Evolutionary conservation across 768 basidiomycete genomes (phyloP).

Genomic region (Tulasnella sp.): DNA sequence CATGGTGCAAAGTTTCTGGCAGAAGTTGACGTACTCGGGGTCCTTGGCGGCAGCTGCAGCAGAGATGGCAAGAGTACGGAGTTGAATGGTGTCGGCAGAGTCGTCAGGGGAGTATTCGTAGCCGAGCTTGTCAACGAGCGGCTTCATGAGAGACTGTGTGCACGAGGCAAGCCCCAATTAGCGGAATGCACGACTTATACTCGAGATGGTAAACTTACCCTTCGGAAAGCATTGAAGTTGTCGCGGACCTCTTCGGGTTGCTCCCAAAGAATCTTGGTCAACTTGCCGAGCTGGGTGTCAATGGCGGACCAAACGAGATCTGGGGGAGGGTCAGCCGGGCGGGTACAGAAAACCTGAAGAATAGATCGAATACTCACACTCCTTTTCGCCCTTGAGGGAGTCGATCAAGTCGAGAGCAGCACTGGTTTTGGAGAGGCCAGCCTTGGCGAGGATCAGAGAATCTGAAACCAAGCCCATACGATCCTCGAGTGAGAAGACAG

Average conservation of each 20-base stretch:
- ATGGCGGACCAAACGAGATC: constrained; percentile 80
- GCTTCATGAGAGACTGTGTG: constrained; percentile 44
- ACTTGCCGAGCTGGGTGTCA: constrained; percentile 42
- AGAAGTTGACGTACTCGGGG: constrained; percentile 23
- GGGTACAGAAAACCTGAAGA: constrained; percentile 16
- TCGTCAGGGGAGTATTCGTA: constrained; percentile 66
- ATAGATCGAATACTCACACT: constrained; percentile 44
- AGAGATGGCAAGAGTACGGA: constrained; percentile 66
- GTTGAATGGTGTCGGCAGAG: constrained; percentile 53
- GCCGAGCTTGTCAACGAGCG: constrained; percentile 70
- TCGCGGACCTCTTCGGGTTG: constrained; percentile 44
- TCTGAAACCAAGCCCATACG: constrained; percentile 85
- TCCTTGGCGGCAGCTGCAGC: constrained; percentile 46
- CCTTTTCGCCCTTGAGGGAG: constrained; percentile 62
- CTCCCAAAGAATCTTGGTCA: constrained; percentile 80
- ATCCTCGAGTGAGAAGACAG: constrained; percentile 71
- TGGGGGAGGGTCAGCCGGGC: constrained; percentile 29
- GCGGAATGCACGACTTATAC: not conserved
- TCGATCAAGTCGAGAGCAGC: constrained; percentile 67
- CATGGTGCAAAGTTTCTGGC: not conserved
- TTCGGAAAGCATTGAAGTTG: constrained; percentile 51
- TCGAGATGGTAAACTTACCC: constrained; percentile 36
- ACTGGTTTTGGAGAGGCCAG: constrained; percentile 70
- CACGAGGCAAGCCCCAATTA: not conserved
- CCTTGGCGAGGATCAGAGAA: constrained; percentile 66